A percentile compares a stretch with the other conserved stretches of the same genome.
Conservation (phyloP, 202 grass and related monocot genomes). For the Sporobolus alterniflorus region DNA sequence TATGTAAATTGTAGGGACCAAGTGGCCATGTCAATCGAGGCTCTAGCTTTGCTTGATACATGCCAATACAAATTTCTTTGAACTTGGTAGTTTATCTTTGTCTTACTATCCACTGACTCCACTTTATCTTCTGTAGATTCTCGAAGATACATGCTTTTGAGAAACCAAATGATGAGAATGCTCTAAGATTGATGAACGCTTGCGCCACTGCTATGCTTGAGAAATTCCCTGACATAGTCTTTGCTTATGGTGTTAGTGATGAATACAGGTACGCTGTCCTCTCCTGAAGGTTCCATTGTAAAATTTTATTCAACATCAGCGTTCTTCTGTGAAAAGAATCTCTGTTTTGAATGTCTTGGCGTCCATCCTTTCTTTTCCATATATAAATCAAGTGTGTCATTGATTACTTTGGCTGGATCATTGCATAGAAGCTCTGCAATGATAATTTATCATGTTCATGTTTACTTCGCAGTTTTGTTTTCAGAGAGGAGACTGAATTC, state of each 20-base stretch:
- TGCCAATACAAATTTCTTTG: background rate
- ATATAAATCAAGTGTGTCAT: background rate
- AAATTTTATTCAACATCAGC: background rate
- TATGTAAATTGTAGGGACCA: background rate
- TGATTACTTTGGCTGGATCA: background rate
- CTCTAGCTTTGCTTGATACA: background rate
- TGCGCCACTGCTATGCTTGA: slow-evolving; percentile 81
- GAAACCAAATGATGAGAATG: slow-evolving; percentile 88
- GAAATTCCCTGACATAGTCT: slow-evolving; percentile 85
- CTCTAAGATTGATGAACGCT: slow-evolving; percentile 81
- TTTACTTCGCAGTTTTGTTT: slow-evolving; percentile 78
- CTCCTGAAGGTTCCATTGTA: background rate
- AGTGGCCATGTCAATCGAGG: background rate
- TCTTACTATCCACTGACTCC: slow-evolving; percentile 7
- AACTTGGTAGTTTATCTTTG: background rate
- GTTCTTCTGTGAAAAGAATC: background rate
- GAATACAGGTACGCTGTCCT: slow-evolving; percentile 74
- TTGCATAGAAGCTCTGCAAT: background rate
- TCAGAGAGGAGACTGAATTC: slow-evolving; percentile 75
- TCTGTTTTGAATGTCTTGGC: background rate
- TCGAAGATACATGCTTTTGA: slow-evolving; percentile 77
- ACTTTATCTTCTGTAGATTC: slow-evolving; percentile 56
- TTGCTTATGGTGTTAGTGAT: slow-evolving; percentile 96
- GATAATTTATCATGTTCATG: slow-evolving; percentile 21
- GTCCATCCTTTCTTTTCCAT: background rate